Conservation (phyloP, 345 rosid genomes). For the Aquilaria yunnanensis region DNA sequence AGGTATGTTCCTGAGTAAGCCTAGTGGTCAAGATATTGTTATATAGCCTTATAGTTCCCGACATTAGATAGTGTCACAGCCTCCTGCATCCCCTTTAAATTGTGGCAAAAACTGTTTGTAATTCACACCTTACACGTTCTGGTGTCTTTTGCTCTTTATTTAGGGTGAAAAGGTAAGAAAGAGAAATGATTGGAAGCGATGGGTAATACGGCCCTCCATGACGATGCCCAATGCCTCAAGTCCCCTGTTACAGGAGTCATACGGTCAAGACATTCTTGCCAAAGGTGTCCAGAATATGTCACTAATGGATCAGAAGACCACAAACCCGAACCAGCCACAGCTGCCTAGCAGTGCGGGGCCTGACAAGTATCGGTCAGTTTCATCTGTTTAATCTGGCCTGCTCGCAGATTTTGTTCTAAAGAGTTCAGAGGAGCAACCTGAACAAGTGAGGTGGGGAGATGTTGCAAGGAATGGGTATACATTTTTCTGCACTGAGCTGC, state of each 20-base stretch:
- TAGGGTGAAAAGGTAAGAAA: constrained; percentile 78
- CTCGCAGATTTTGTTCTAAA: no score
- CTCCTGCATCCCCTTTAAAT: background rate
- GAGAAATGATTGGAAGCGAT: constrained; percentile 55
- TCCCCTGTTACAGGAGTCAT: constrained; percentile 16
- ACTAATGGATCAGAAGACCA: constrained; percentile 21
- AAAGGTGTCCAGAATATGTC: constrained; percentile 25
- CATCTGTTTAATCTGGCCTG: background rate
- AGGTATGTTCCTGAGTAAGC: constrained; percentile 36
- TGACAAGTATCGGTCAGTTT: no score
- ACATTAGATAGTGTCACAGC: no score
- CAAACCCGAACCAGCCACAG: background rate
- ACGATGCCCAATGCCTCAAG: constrained; percentile 28
- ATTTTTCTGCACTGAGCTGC: no score
- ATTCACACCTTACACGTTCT: background rate
- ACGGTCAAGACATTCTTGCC: constrained; percentile 21
- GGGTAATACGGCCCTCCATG: constrained; percentile 27
- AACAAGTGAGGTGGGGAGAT: no score
- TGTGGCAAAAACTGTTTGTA: background rate
- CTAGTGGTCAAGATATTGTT: background rate
- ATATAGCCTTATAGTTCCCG: no score
- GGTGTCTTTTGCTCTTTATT: constrained; percentile 8
- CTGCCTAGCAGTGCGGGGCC: no score
- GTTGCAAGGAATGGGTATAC: no score
- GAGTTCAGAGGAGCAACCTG: no score